phyloP scores from a whole-genome alignment of 2,329 filamentous ascomycete species.

The Colletotrichum sp. region DNA sequence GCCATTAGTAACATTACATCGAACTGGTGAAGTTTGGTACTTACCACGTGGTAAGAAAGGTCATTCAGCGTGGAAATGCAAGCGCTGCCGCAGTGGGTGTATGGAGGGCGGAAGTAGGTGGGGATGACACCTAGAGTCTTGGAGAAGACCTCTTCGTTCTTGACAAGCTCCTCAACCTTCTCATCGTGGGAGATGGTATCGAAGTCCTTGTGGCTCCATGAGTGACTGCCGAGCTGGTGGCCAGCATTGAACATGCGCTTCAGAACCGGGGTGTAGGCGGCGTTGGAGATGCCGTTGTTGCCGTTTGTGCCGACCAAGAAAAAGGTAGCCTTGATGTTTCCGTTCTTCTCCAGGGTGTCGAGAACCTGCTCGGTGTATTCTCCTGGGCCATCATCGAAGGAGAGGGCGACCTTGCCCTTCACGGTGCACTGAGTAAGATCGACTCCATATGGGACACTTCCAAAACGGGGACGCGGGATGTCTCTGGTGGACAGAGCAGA shows the following conservation, averaged over 20 bases:
- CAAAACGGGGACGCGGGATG: conserved; percentile 29
- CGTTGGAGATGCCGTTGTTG: conserved; percentile 35
- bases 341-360: conserved; percentile 36
- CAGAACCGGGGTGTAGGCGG: conserved; percentile 43
- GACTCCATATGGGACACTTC: conserved; percentile 33
- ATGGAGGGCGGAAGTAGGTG: conserved; percentile 51
- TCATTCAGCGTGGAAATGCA: conserved; percentile 28
- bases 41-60: conserved; percentile 38
- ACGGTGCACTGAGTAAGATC: conserved; percentile 37
- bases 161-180: conserved; percentile 43
- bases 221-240: conserved; percentile 54
- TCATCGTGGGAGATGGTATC: conserved; percentile 35
- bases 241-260: conserved; percentile 47
- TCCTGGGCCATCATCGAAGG: conserved; percentile 42
- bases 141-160: conserved; percentile 49
- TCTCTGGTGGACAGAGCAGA: conserved; percentile 1
- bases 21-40: background rate
- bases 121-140: conserved; percentile 48
- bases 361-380: conserved; percentile 37
- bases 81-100: conserved; percentile 29
- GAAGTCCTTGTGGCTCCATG: conserved; percentile 52
- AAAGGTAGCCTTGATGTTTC: conserved; percentile 38
- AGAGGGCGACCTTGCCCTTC: conserved; percentile 38
- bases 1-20: background rate
- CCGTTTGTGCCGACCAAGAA: conserved; percentile 38